phyloP scores from a whole-genome alignment of 2,329 filamentous ascomycete genomes.

The Ascochyta pisi region DNA sequence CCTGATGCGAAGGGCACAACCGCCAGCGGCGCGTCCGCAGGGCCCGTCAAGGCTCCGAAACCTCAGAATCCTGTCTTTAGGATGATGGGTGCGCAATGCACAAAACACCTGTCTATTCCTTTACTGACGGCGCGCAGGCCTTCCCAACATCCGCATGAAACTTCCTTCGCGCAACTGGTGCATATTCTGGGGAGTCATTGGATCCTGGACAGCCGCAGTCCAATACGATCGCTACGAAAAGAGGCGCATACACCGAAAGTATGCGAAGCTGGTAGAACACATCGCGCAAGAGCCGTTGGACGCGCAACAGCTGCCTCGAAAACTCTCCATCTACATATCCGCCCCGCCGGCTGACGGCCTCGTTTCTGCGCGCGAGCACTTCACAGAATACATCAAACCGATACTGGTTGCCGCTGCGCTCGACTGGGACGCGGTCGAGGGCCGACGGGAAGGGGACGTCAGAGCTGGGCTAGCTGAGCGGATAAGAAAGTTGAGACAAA shows the following conservation, averaged over 20 bases:
- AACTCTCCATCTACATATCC: slow-evolving; percentile 83
- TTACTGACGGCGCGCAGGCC: slow-evolving; percentile 59
- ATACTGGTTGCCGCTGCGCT: slow-evolving; percentile 86
- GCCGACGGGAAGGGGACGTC: slow-evolving; percentile 89
- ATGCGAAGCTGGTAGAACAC: slow-evolving; percentile 84
- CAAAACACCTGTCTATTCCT: slow-evolving; percentile 2
- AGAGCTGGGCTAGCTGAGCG: slow-evolving; percentile 85
- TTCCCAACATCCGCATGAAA: slow-evolving; percentile 82
- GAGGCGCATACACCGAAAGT: slow-evolving; percentile 82
- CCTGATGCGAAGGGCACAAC: slow-evolving; percentile 38
- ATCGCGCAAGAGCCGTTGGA: slow-evolving; percentile 79
- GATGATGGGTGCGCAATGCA: slow-evolving; percentile 47
- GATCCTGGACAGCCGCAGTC: slow-evolving; percentile 78
- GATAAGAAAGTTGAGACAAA: slow-evolving; percentile 71
- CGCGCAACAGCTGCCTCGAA: slow-evolving; percentile 76
- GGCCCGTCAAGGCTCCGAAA: slow-evolving; percentile 36
- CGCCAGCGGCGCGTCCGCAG: slow-evolving; percentile 29
- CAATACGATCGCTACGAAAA: slow-evolving; percentile 94
- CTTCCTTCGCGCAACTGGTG: slow-evolving; percentile 97
- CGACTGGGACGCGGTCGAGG: slow-evolving; percentile 96
- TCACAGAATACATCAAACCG: slow-evolving; percentile 94
- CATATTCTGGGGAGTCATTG: slow-evolving; percentile 86
- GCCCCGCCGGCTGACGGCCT: slow-evolving; percentile 87
- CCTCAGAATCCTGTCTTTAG: slow-evolving; percentile 49
- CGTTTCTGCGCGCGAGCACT: slow-evolving; percentile 87